phyloP scores from a whole-genome alignment of 805 yeast species.

The Yamadazyma laniorum region DNA sequence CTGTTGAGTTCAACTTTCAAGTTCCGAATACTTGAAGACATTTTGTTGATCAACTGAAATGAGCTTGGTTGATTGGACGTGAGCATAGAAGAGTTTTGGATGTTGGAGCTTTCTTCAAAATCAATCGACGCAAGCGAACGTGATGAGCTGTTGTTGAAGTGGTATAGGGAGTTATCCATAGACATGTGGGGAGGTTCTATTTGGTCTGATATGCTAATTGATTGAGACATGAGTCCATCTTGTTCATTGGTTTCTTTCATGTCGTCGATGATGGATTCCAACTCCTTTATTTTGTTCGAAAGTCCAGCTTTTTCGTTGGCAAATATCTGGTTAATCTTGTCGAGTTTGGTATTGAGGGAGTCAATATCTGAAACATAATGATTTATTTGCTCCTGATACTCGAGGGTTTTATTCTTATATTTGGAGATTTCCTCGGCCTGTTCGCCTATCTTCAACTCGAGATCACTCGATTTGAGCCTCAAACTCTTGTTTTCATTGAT shows the following conservation, averaged over 20 bases:
- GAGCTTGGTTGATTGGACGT: slow-evolving; percentile 5
- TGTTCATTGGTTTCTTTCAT: not conserved
- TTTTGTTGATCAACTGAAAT: slow-evolving; percentile 68
- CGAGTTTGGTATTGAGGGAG: slow-evolving; percentile 22
- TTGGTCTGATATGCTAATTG: not conserved
- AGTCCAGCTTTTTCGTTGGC: slow-evolving; percentile 29
- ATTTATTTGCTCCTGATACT: slow-evolving; percentile 9
- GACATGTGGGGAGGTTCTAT: slow-evolving; percentile 3
- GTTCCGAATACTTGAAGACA: slow-evolving; percentile 74
- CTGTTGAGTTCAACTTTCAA: slow-evolving; percentile 75
- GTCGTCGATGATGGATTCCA: slow-evolving; percentile 8
- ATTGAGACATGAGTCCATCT: not conserved
- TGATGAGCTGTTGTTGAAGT: slow-evolving; percentile 5
- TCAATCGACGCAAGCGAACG: slow-evolving; percentile 6
- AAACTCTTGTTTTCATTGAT: slow-evolving; percentile 28
- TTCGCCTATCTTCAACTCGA: not conserved
- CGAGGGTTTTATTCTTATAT: slow-evolving; percentile 3
- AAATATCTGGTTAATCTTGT: slow-evolving; percentile 31
- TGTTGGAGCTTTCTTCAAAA: slow-evolving; percentile 3
- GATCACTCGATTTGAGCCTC: slow-evolving; percentile 6
- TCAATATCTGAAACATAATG: slow-evolving; percentile 14
- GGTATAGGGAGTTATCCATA: slow-evolving; percentile 2
- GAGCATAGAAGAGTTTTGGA: slow-evolving; percentile 1
- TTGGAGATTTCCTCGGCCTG: slow-evolving; percentile 1
- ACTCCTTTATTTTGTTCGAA: slow-evolving; percentile 21